Base-by-base conservation (phyloP, 371 early-diverging fungal species). In the Lichtheimia ornata region DNA sequence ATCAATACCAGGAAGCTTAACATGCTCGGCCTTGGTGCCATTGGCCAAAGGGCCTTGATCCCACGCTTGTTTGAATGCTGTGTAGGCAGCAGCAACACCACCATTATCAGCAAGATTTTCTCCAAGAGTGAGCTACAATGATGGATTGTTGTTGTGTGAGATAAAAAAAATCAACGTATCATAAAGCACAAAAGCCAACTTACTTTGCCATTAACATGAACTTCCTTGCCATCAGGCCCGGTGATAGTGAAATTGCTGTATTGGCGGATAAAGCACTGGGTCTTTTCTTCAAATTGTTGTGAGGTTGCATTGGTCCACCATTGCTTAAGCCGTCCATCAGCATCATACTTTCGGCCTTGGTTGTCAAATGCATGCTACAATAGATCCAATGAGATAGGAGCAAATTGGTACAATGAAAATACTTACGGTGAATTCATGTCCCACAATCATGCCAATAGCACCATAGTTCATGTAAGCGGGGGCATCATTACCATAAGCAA, bases 31-130 rank as follows among this genome's bases (percentile, higher is more conserved):
- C 14, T 18, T 22, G 27, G 41, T 11, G n/a, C 44, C 15, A 9
- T 25, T 18, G 2, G 44, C 59, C 11, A 35, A 35, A 35, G 35
- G 35, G 9, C 35, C 35, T 22, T 50, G 27, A 24, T 53, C 49
- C 50, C 56, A 63, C 0, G 15, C 27, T 43, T 79, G 71, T 24
- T 54, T 45, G 47, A 45, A 69, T 1, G 83, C 67, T 25, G 62
- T 49, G 20, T 68, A 79, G 0, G 83, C 69, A 40, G 65, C 65
- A n/a, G 56, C 60, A 28, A 86, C 17, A 17, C 91, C 93, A 13
- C 91, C 91, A 58, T 88, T 89, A 65, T 93, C 93, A 4, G 93
- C 90, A 41, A 93, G 61, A 65, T 90, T 91, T 63, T 91, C 91
- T 18, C 82, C 81, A 12, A 90, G 67, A 0, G 90, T 91, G 30